phyloP scores from a whole-genome alignment of 2,329 filamentous ascomycete species.

The Ramichloridium luteum region DNA sequence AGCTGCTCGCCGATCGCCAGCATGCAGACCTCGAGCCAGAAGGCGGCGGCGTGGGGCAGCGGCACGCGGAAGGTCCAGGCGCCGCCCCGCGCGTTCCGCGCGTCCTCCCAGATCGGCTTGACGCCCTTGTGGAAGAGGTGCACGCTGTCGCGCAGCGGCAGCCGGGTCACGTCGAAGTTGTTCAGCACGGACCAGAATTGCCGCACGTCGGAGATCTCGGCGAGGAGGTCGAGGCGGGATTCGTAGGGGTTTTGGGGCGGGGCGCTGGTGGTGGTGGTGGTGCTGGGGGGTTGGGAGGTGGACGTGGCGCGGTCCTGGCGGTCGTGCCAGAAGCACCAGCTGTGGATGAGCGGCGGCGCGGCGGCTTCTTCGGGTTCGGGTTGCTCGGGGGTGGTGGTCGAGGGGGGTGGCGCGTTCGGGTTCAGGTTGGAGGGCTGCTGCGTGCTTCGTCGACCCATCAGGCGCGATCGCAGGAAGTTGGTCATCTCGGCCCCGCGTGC shows the following conservation, averaged over 20 bases:
- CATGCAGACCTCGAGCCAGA: constrained; percentile 72
- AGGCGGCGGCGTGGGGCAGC: constrained; percentile 57
- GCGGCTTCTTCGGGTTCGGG: constrained; percentile 32
- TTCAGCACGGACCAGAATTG: constrained; percentile 43
- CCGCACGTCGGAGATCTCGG: constrained; percentile 34
- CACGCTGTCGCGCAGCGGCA: constrained; percentile 54
- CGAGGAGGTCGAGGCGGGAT: constrained; percentile 34
- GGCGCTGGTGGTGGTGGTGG: constrained; percentile 15
- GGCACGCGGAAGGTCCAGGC: constrained; percentile 87
- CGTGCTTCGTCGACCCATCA: constrained; percentile 8
- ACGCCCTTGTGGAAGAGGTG: constrained; percentile 75
- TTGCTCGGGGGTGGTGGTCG: too few species aligned
- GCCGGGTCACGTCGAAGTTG: constrained; percentile 64
- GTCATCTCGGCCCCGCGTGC: constrained; percentile 68
- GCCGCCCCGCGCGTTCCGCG: constrained; percentile 72
- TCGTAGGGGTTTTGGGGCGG: constrained; percentile 26
- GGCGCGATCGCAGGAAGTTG: constrained; percentile 25
- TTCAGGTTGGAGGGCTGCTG: too few species aligned
- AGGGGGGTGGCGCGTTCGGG: too few species aligned
- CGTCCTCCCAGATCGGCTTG: constrained; percentile 75
- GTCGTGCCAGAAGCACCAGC: constrained; percentile 43
- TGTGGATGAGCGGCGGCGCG: constrained; percentile 38
- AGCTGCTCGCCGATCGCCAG: constrained; percentile 74
- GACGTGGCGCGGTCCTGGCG: constrained; percentile 27
- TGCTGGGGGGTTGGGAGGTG: constrained; percentile 15